These are phyloP conservation scores for Astrocystis sublimbata DNA, from an alignment of 495 filamentous ascomycete genomes.

Conservation along the genomic window DNA sequence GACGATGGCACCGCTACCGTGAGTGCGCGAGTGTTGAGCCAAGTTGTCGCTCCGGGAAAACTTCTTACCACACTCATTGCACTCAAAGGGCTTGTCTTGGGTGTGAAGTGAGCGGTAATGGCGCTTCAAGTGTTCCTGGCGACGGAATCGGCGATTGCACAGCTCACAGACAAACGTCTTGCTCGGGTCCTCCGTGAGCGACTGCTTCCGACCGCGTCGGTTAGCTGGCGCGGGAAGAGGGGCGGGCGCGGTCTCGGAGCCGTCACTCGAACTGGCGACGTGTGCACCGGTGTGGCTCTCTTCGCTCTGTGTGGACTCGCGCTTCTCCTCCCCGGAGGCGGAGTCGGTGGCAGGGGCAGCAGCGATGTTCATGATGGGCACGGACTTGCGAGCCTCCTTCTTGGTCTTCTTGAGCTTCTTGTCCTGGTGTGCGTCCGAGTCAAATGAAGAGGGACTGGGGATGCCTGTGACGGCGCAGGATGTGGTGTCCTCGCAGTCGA, in stretches of 20 bases:
- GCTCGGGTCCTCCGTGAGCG: slow-evolving; percentile 93
- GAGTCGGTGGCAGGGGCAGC: slow-evolving; percentile 39
- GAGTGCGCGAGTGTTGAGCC: slow-evolving; percentile 91
- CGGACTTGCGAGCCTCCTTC: slow-evolving; percentile 41
- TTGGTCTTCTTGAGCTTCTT: slow-evolving; percentile 69
- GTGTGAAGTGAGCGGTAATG: slow-evolving; percentile 99
- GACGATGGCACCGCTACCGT: slow-evolving; percentile 84
- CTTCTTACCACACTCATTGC: slow-evolving; percentile 96
- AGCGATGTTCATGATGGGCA: slow-evolving; percentile 46
- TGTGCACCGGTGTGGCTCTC: slow-evolving; percentile 25
- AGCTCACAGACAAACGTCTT: slow-evolving; percentile 98
- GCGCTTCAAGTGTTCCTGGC: slow-evolving; percentile 98
- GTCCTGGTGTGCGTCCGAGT: slow-evolving; percentile 51
- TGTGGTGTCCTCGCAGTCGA: slow-evolving; percentile 71
- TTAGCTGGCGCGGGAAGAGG: slow-evolving; percentile 67
- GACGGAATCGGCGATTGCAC: slow-evolving; percentile 95
- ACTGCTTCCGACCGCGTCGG: slow-evolving; percentile 97
- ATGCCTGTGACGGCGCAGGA: slow-evolving; percentile 55
- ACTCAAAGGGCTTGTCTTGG: slow-evolving; percentile 97
- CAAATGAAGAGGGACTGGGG: slow-evolving; percentile 48
- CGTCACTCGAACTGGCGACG: slow-evolving; percentile 27
- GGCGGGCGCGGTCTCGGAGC: slow-evolving; percentile 32
- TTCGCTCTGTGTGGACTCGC: slow-evolving; percentile 37
- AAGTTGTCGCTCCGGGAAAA: slow-evolving; percentile 98
- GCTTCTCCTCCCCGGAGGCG: slow-evolving; percentile 40